Base-by-base conservation (phyloP, 2,329 filamentous ascomycete species). In the Hypoxylon sp. region DNA sequence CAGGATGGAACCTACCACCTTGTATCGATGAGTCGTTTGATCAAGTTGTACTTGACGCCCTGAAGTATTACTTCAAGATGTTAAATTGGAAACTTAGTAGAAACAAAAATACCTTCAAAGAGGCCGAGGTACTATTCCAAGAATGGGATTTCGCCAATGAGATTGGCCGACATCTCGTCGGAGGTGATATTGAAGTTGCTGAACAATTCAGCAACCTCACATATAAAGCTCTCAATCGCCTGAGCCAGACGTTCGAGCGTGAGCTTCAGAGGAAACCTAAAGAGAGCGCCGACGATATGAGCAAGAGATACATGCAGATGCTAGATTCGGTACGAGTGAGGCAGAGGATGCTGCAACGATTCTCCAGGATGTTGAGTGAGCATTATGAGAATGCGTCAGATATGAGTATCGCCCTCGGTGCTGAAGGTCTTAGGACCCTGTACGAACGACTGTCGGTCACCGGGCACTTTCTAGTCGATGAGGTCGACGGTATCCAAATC, bases 31-130 rank as follows among this genome's bases (percentile, higher is more conserved):
- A 99, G 78, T 94, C 94, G 46, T 99, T 98, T 76, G 96, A 98
- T 78, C 88, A 91, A 35, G 93, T 97, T 17, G 93, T 98, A 9
- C 82, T 99, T 47, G 95, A 98, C 76, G 94, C 95, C 0, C 84
- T 99, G 74, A 97, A 95, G 79, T 98, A 97, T 80, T 99, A 99
- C 81, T 99, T 99, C 86, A 96, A 95, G 79, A 94, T 99, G 88
- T 85, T 99, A 48, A 98, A 98, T 78, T 98, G 94, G 94, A 98
- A 98, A 80, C 84, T 99, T 59, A 94, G 92, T 74, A 93, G 94
- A 62, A 98, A 98, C 84, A 98, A 98, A 80, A 99, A 98, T 81
- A 98, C 94, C 0, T 99, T 99, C 87, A 98, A 98, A 78, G 96
- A 99, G 80, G 96, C 96, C 5, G 96, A 99, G 84, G 92, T 99